Evolutionary conservation across 140 eudicot genomes (phyloP).

Genomic region (Ambrosia hybrid): DNA sequence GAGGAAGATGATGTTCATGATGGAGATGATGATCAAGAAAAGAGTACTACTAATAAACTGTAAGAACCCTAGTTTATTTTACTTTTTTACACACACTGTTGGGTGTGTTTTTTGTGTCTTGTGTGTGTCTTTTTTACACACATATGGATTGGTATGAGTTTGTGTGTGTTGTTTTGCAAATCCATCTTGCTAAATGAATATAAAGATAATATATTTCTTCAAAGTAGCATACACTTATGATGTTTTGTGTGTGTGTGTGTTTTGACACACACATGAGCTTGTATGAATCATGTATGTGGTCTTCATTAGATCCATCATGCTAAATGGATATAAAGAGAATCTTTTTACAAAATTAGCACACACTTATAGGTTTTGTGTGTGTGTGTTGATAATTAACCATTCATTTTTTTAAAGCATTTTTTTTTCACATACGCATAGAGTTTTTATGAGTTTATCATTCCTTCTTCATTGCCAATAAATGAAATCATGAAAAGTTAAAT

Average conservation of each 20-base stretch:
- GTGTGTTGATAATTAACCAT: slow-evolving; percentile 7
- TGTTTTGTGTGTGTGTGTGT: neutral
- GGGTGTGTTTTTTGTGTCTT: neutral
- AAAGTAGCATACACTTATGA: neutral
- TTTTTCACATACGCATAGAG: neutral
- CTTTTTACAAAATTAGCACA: slow-evolving; percentile 18
- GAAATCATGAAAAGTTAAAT: slow-evolving; percentile 18
- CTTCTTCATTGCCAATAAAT: slow-evolving; percentile 13
- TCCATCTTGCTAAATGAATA: neutral
- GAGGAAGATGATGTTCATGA: slow-evolving; percentile 40
- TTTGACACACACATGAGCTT: neutral
- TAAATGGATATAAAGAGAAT: slow-evolving; percentile 12
- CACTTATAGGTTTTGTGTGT: slow-evolving; percentile 4
- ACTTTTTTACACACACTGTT: slow-evolving; percentile 8
- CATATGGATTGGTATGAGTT: neutral
- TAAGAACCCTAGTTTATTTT: slow-evolving; percentile 31
- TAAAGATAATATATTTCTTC: slow-evolving; percentile 3
- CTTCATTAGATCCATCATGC: slow-evolving; percentile 15
- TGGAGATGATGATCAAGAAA: slow-evolving; percentile 47
- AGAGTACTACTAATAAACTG: slow-evolving; percentile 56
- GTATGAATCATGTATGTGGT: neutral
- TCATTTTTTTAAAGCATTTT: neutral
- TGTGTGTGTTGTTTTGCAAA: neutral
- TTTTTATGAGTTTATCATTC: slow-evolving; percentile 2
- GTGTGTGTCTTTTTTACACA: neutral